Conservation (phyloP, 345 rosid species). For the Euphorbia peplus region DNA sequence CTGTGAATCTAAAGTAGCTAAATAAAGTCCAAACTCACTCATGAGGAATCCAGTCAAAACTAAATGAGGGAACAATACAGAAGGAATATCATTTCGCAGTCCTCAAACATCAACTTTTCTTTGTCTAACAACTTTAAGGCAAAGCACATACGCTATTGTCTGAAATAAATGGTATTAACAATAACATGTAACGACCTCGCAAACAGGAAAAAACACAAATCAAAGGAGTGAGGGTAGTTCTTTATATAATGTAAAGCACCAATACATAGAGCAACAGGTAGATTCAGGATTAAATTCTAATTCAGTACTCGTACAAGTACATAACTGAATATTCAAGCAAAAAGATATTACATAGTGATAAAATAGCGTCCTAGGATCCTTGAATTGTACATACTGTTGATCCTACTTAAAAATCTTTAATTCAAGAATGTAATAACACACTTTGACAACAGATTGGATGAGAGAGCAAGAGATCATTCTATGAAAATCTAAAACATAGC, state of each 20-base stretch:
- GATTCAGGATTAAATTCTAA: background rate
- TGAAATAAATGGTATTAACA: background rate
- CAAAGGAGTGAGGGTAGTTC: background rate
- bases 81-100: background rate
- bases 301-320: background rate
- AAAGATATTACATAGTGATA: background rate
- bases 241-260: background rate
- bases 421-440: background rate
- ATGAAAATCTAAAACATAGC: background rate
- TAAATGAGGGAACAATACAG: background rate
- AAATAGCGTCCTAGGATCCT: background rate
- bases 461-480: background rate
- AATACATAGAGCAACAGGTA: background rate
- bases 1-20: background rate
- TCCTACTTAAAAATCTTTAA: background rate
- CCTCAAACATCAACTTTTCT: background rate
- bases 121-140: conserved; percentile 6
- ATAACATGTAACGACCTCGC: background rate
- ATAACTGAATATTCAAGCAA: background rate
- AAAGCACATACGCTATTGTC: background rate
- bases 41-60: background rate
- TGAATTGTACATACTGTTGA: background rate
- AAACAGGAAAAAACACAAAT: background rate
- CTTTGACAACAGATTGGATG: background rate
- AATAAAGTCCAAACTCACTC: background rate